These are phyloP conservation scores for Rutstroemia sp. DNA, from an alignment of 2,329 filamentous ascomycete genomes.

Conservation along the genomic window DNA sequence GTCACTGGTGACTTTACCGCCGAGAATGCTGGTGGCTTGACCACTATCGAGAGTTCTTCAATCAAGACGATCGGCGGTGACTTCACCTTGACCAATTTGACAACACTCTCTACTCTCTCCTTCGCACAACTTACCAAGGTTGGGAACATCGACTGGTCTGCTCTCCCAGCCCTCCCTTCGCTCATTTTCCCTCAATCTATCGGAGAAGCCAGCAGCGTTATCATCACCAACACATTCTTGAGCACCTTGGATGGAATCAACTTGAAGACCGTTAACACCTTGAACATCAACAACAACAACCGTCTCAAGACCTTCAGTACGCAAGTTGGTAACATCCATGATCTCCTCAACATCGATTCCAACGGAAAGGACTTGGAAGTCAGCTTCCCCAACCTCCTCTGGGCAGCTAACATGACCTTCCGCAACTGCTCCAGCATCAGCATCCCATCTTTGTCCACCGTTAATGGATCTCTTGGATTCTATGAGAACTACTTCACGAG, in stretches of 20 bases:
- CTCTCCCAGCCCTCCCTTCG: slow-evolving; percentile 55
- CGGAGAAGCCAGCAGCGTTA: slow-evolving; percentile 58
- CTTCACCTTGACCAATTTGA: slow-evolving; percentile 65
- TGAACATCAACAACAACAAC: slow-evolving; percentile 88
- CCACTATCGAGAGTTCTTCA: slow-evolving; percentile 51
- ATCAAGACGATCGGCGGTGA: slow-evolving; percentile 59
- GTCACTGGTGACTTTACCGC: slow-evolving; percentile 52
- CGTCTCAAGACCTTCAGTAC: slow-evolving; percentile 70
- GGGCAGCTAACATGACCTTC: slow-evolving; percentile 75
- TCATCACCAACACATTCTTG: slow-evolving; percentile 82
- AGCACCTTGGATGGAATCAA: slow-evolving; percentile 73
- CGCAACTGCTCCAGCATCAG: slow-evolving; percentile 69
- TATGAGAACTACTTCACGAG: slow-evolving; percentile 64
- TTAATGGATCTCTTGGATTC: slow-evolving; percentile 78
- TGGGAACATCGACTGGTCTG: slow-evolving; percentile 61
- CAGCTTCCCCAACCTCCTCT: slow-evolving; percentile 69
- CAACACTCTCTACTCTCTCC: slow-evolving; percentile 58
- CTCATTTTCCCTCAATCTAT: slow-evolving; percentile 55
- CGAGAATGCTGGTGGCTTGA: slow-evolving; percentile 55
- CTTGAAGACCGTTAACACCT: slow-evolving; percentile 59
- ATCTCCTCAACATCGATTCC: slow-evolving; percentile 64
- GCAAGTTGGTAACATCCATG: slow-evolving; percentile 68
- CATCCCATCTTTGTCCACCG: slow-evolving; percentile 62
- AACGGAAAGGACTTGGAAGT: slow-evolving; percentile 69
- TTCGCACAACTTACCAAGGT: slow-evolving; percentile 61